Conservation (phyloP, 345 rosid genomes). For the Moricandia moricandioides region DNA sequence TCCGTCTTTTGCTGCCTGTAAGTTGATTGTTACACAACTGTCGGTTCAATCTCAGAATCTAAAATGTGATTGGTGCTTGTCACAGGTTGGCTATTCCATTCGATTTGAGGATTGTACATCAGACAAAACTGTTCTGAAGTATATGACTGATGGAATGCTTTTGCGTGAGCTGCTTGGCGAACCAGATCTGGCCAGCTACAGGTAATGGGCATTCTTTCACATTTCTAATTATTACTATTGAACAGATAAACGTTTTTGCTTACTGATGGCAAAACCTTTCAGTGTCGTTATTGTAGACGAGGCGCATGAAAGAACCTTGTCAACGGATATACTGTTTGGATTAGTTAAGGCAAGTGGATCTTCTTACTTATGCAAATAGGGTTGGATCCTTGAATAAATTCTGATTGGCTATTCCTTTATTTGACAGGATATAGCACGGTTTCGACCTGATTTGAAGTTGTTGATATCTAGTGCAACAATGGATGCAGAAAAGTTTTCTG, state of each 20-base stretch:
- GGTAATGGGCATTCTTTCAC: slow-evolving; percentile 42
- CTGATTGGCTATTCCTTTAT: slow-evolving; percentile 20
- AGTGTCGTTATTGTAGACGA: slow-evolving; percentile 97
- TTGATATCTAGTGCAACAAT: slow-evolving; percentile 96
- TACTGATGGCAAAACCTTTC: slow-evolving; percentile 33
- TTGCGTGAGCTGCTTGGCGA: slow-evolving; percentile 92
- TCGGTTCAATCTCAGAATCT: neutral
- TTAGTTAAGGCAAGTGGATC: slow-evolving; percentile 72
- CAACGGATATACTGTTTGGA: slow-evolving; percentile 95
- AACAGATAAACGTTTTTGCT: slow-evolving; percentile 13
- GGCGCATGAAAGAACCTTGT: slow-evolving; percentile 98
- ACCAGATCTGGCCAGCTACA: slow-evolving; percentile 86
- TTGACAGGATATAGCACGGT: slow-evolving; percentile 77
- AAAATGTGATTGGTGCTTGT: slow-evolving; percentile 15
- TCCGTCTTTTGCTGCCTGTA: slow-evolving; percentile 3
- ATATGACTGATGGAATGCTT: slow-evolving; percentile 98
- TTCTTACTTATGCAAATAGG: slow-evolving; percentile 12
- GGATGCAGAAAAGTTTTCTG: slow-evolving; percentile 96
- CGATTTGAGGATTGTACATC: slow-evolving; percentile 99
- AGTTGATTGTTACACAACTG: neutral
- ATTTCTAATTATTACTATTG: neutral
- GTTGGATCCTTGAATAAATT: slow-evolving; percentile 8
- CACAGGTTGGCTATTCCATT: slow-evolving; percentile 91
- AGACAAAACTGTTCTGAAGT: slow-evolving; percentile 85
- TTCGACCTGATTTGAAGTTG: slow-evolving; percentile 79